Evolutionary conservation across 108 stramenopile species (phyloP).

Genomic region (Pseudonitzschia multistriata): DNA sequence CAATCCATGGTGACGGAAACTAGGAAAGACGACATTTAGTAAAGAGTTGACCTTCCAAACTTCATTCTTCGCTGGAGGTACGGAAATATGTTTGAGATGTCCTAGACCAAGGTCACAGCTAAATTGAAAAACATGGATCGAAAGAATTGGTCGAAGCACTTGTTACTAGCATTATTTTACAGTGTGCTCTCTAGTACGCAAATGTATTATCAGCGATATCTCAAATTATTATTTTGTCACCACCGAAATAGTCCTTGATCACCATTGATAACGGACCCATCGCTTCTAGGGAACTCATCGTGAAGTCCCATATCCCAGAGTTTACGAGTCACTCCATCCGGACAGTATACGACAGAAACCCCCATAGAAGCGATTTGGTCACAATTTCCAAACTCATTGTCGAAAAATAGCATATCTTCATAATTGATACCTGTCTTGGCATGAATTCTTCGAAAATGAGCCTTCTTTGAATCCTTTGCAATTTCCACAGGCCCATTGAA

Average conservation of each 20-base stretch:
- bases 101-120: too few species aligned
- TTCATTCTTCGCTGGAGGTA: too few species aligned
- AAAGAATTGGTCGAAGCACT: too few species aligned
- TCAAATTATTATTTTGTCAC: not conserved
- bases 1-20: too few species aligned
- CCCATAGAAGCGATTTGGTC: conserved; percentile 54
- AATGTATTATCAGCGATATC: too few species aligned
- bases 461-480: conserved; percentile 44
- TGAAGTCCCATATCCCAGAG: conserved; percentile 34
- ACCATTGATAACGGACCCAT: conserved; percentile 4
- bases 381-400: conserved; percentile 81
- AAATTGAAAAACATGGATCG: too few species aligned
- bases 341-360: conserved; percentile 68
- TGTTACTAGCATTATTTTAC: too few species aligned
- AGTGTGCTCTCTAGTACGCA: too few species aligned
- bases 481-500: conserved; percentile 62
- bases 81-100: too few species aligned
- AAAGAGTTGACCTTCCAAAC: too few species aligned
- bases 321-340: conserved; percentile 53
- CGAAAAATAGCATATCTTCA: conserved; percentile 84
- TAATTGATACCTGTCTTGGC: conserved; percentile 46
- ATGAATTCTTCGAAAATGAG: conserved; percentile 60
- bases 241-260: not conserved
- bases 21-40: too few species aligned
- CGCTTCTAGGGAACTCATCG: conserved; percentile 26